Evolutionary conservation across 331 rosid genomes (phyloP).

Genomic region (Pyracantha coccinea): DNA sequence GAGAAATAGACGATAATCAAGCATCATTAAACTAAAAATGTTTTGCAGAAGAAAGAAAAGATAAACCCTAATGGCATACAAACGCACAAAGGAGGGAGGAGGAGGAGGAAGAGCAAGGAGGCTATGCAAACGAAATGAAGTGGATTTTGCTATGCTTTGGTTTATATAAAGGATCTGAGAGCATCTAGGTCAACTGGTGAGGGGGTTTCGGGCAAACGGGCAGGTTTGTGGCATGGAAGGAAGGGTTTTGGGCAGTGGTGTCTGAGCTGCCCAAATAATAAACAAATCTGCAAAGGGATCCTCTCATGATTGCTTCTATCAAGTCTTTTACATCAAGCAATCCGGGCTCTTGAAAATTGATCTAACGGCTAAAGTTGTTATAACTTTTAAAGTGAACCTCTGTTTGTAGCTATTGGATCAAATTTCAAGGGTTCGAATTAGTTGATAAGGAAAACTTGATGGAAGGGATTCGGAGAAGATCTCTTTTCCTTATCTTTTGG

Average conservation of each 20-base stretch:
- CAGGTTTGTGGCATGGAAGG: neutral
- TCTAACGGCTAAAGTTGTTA: too few relatives aligned
- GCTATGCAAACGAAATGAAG: neutral
- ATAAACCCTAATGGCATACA: neutral
- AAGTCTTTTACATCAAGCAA: too few relatives aligned
- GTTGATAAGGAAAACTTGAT: too few relatives aligned
- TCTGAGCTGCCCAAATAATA: slow-evolving; percentile 15
- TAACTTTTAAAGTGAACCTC: too few relatives aligned
- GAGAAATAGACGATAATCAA: too few relatives aligned
- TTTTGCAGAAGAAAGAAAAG: neutral
- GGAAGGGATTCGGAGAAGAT: neutral
- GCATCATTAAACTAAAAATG: too few relatives aligned
- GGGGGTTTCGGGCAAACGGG: slow-evolving; percentile 36
- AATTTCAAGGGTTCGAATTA: neutral
- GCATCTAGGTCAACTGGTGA: slow-evolving; percentile 12
- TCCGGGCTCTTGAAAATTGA: too few relatives aligned
- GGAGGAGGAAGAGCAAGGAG: neutral
- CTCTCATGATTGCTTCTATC: too few relatives aligned
- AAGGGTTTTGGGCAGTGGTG: slow-evolving; percentile 1
- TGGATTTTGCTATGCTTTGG: neutral
- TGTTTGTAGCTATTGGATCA: too few relatives aligned
- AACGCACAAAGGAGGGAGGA: neutral
- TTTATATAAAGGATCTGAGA: neutral
- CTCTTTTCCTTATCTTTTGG: neutral
- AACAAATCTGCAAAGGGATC: slow-evolving; percentile 1